phyloP scores from a whole-genome alignment of 73 alveolate species.

The Stentor roeselii region DNA sequence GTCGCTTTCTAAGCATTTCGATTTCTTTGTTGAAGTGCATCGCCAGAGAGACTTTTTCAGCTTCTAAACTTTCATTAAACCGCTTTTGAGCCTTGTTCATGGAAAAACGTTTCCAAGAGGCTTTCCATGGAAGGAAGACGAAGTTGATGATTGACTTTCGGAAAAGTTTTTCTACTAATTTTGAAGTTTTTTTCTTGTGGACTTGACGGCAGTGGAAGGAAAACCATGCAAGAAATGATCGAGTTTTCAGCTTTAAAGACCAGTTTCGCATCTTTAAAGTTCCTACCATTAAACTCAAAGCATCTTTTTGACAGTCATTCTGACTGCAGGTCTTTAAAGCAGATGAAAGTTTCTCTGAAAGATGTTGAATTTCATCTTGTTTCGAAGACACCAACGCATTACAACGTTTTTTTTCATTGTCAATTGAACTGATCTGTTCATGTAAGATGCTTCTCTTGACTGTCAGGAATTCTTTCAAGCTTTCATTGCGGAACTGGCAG shows the following conservation, averaged over 20 bases:
- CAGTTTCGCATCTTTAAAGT: constrained; percentile 51
- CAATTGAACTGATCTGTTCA: constrained; percentile 85
- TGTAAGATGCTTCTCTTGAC: constrained; percentile 86
- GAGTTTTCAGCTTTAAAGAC: constrained; percentile 27
- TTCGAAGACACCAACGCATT: constrained; percentile 82
- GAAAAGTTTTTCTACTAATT: constrained; percentile 35
- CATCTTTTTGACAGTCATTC: constrained; percentile 35
- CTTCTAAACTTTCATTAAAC: constrained; percentile 24
- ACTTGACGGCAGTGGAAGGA: constrained; percentile 38
- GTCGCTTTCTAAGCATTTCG: constrained; percentile 75
- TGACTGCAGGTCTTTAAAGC: constrained; percentile 49
- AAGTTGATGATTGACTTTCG: constrained; percentile 7
- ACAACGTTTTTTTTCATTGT: constrained; percentile 88
- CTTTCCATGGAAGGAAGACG: constrained; percentile 29
- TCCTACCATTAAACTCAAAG: constrained; percentile 56
- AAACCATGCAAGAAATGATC: constrained; percentile 49
- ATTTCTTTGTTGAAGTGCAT: constrained; percentile 84
- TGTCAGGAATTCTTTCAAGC: constrained; percentile 91
- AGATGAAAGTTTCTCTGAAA: constrained; percentile 86
- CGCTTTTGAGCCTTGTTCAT: constrained; percentile 27
- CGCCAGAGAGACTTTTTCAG: constrained; percentile 50
- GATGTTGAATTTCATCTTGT: constrained; percentile 84
- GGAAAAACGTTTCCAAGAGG: constrained; percentile 11
- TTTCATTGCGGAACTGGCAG: constrained; percentile 85
- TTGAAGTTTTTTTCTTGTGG: constrained; percentile 34